A percentile compares a stretch with the other conserved stretches of the same genome.
phyloP scores from a whole-genome alignment of 2,329 filamentous ascomycete genomes.

The Arthrinium puccinioides region DNA sequence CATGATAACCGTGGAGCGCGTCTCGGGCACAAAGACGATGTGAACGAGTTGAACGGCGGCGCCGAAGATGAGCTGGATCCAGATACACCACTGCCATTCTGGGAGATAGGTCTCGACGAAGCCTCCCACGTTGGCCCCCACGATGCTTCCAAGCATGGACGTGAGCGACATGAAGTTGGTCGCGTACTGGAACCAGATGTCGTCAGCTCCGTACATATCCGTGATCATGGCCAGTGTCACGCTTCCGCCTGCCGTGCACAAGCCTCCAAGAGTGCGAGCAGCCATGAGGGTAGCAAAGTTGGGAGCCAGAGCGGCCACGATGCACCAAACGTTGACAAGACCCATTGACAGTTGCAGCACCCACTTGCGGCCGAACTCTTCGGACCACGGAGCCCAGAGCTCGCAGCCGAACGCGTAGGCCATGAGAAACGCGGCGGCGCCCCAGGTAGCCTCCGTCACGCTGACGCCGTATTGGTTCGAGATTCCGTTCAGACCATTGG shows the following conservation, averaged over 20 bases:
- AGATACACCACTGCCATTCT: slow-evolving; percentile 75
- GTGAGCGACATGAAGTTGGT: slow-evolving; percentile 69
- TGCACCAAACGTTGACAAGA: slow-evolving; percentile 68
- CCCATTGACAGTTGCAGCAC: slow-evolving; percentile 64
- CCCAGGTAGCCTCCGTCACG: slow-evolving; percentile 57
- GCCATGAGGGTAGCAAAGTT: slow-evolving; percentile 64
- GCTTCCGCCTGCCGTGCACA: slow-evolving; percentile 62
- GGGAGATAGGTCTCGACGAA: slow-evolving; percentile 57
- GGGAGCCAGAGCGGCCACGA: slow-evolving; percentile 61
- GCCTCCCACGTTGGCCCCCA: slow-evolving; percentile 69
- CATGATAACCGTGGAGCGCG: slow-evolving; percentile 66
- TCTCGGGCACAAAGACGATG: slow-evolving; percentile 64
- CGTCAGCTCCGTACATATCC: slow-evolving; percentile 61
- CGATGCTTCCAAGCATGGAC: slow-evolving; percentile 67
- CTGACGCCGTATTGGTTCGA: slow-evolving; percentile 58
- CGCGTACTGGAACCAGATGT: slow-evolving; percentile 55
- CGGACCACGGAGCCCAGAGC: slow-evolving; percentile 78
- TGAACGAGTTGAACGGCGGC: slow-evolving; percentile 59
- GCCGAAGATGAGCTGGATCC: slow-evolving; percentile 77
- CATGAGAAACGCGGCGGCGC: slow-evolving; percentile 70
- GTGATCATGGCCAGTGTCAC: slow-evolving; percentile 67
- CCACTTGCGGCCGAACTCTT: slow-evolving; percentile 71
- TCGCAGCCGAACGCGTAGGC: slow-evolving; percentile 79
- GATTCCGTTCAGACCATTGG: slow-evolving; percentile 58
- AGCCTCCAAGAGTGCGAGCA: slow-evolving; percentile 59